Evolutionary conservation across 768 basidiomycete species (phyloP), one percentile per base, ranked within the genome.

Genomic region (Tephrocybe sp.): DNA sequence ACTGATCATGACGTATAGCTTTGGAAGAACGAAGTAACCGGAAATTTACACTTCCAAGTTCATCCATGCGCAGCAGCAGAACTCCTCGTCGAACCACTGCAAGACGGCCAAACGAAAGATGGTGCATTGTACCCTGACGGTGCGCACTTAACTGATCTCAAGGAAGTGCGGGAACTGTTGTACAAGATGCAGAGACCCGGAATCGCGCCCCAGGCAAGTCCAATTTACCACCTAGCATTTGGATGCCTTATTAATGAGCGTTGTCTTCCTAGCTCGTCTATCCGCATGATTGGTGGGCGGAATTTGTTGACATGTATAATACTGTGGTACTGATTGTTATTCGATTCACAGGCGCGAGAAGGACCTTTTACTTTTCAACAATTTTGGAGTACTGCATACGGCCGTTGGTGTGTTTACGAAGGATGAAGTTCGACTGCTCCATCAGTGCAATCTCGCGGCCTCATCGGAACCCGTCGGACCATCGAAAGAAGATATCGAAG

Each of bases 11-110:
- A 8, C 32, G 38, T 19, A 52, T n/a, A 92, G 86, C 64, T 87
- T 8, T 97, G 93, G 94, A 95, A 94, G 76, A 95, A 95, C 68
- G 90, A 92, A 1, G 79, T 82, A 5, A 96, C 92, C 9, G 83
- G 84, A 24, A 72, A 72, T 1, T 77, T 97, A 21, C 90, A 94
- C 63, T 85, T 95, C 71, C 82, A 97, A 64, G 94, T 96, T 4
- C 94, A 96, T 63, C 93, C 89, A 3, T 89, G 86, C 57, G 92
- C 83, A 28, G 82, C 67, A 1, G 67, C 72, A 27, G 82, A 87
- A 58, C 75, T 94, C 27, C 55, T 85, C 47, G 71, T 97, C 55
- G 80, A 79, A n/a, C 82, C 92, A 16, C 77, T 95, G 0, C 90
- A 89, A 0, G 72, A 68, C 37, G 79, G 79, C 22, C 76, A 79